Base-by-base conservation (phyloP, 2,329 filamentous ascomycete genomes). In the Triangularia verruculosa region DNA sequence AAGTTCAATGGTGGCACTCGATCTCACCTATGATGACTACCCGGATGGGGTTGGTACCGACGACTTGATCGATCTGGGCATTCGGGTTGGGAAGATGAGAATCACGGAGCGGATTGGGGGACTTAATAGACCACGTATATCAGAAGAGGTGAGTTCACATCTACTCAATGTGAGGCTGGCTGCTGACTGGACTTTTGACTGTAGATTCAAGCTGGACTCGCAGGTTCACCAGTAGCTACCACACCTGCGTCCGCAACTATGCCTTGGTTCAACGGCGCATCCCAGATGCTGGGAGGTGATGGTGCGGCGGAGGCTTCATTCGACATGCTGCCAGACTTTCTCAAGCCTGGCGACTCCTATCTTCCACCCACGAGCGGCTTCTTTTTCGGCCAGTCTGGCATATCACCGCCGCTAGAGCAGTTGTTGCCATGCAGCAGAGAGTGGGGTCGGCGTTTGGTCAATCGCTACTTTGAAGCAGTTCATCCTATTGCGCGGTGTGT, bases 101-200 rank as follows among this genome's bases (percentile, higher is more conserved):
- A 86, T 93, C 64, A 91, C 88, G 2, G 90, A 93, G 71, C 82
- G 89, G 39, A 86, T 93, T 67, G 90, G 90, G 15, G 89, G 89
- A 0, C 83, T 90, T 68, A 87, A 90, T 52, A 80, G 89, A 54
- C 89, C 90, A 2, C 86, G 87, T 69, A 82, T 93, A 63, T 82
- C 85, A 3, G 87, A 92, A 74, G 89, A 92, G 79, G 86, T 90
- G 78, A 54, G 67, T 20, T 25, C 12, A 24, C 13, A 24, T 34
- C 6, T 22, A n/a, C n/a, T n/a, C n/a, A n/a, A n/a, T n/a, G n/a
- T 9, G 28, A 11, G 28, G 30, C 11, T 13, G 43, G 34, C 12
- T n/a, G 43, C 27, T 57, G 20, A 22, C 11, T 8, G 3, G 54
- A 25, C n/a, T 30, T 30, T 57, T 12, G n/a, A 34, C 9, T 24